Conservation (phyloP, 176 grass and related monocot genomes). For the Thalia dealbata region DNA sequence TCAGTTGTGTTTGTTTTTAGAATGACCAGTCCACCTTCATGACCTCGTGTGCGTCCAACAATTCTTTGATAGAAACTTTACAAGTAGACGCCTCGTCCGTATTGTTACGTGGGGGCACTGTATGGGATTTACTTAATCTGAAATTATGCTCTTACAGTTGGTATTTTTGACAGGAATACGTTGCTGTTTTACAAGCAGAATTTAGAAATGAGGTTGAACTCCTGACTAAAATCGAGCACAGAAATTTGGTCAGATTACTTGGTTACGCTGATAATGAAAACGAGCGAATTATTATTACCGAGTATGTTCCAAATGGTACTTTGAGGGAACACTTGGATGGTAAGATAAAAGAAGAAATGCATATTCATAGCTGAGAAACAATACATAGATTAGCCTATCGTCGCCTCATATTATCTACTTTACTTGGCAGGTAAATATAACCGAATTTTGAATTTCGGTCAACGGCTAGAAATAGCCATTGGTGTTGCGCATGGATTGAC, state of each 20-base stretch:
- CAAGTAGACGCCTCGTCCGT: neutral
- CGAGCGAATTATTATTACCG: slow-evolving; percentile 70
- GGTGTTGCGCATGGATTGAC: slow-evolving; percentile 90
- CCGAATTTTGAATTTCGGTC: slow-evolving; percentile 52
- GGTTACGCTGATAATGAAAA: slow-evolving; percentile 67
- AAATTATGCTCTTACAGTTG: neutral
- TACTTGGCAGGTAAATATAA: slow-evolving; percentile 64
- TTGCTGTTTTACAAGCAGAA: slow-evolving; percentile 52
- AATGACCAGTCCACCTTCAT: neutral
- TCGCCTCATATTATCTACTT: neutral
- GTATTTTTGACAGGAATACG: slow-evolving; percentile 50
- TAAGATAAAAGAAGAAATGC: slow-evolving; percentile 32
- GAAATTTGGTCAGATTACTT: slow-evolving; percentile 75
- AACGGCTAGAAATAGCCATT: slow-evolving; percentile 93
- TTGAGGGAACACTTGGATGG: slow-evolving; percentile 97
- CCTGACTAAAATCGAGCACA: slow-evolving; percentile 84
- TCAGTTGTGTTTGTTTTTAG: neutral
- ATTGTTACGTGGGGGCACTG: neutral
- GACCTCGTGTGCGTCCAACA: neutral
- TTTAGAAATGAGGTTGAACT: slow-evolving; percentile 90
- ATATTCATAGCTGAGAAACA: slow-evolving; percentile 3
- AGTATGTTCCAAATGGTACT: slow-evolving; percentile 81
- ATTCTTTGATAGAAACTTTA: neutral
- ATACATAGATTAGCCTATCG: neutral
- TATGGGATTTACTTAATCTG: neutral